Conservation (phyloP, 169 alveolate species). For the Perkinsus chesapeaki region DNA sequence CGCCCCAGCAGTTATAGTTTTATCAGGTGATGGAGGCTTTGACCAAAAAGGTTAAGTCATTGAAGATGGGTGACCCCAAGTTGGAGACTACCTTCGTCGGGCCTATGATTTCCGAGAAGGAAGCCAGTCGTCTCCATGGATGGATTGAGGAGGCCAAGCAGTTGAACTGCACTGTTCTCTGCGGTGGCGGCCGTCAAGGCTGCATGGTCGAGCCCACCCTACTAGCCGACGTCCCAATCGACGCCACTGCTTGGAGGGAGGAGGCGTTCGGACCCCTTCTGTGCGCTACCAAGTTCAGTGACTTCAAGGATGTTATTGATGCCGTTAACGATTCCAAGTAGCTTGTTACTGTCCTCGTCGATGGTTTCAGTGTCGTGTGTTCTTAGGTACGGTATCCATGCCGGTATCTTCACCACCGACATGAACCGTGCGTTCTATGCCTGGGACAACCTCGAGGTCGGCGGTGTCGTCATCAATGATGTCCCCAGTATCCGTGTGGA, state of each 20-base stretch:
- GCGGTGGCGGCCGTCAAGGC: constrained; percentile 8
- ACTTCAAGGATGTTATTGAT: not conserved
- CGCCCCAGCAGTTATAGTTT: no score
- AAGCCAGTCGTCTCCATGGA: not conserved
- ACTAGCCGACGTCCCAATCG: not conserved
- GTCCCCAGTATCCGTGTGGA: constrained; percentile 5
- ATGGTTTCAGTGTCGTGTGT: not conserved
- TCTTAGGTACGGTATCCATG: not conserved
- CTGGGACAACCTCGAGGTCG: constrained; percentile 3
- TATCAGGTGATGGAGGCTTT: not conserved
- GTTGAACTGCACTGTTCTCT: not conserved
- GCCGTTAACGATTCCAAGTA: not conserved
- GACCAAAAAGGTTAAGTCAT: not conserved
- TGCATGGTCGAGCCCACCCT: constrained; percentile 1
- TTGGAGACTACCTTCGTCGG: not conserved
- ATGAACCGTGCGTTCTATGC: not conserved
- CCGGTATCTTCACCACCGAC: constrained; percentile 4
- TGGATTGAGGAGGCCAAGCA: not conserved
- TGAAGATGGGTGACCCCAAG: constrained; percentile 13
- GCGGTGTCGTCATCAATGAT: not conserved
- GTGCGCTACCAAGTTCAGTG: not conserved
- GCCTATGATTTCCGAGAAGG: constrained; percentile 7
- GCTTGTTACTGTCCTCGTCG: not conserved
- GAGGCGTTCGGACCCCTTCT: constrained; percentile 1
- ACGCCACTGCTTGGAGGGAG: not conserved